phyloP scores from a whole-genome alignment of 2,329 filamentous ascomycete species.

The Sporothrix luriei region DNA sequence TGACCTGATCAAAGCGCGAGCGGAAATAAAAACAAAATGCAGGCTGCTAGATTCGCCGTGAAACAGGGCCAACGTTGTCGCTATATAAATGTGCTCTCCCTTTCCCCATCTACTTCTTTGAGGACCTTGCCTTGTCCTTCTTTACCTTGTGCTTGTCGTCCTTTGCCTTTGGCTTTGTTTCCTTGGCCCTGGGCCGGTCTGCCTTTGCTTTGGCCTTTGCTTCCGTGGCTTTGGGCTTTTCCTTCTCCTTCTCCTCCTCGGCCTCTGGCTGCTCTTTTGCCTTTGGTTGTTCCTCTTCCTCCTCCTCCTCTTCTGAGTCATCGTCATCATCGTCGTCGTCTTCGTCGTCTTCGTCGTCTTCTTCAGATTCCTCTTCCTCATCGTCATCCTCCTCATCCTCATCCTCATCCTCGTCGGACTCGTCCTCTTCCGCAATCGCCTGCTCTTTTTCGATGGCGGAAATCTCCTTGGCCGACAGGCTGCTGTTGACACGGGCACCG shows the following conservation, averaged over 20 bases:
- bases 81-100: background rate
- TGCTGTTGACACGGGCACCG: conserved; percentile 43
- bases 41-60: background rate
- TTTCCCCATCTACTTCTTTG: background rate
- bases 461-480: conserved; percentile 45
- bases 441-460: conserved; percentile 47
- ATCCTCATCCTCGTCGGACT: conserved; percentile 43
- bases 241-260: conserved; percentile 39
- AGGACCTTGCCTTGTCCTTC: background rate
- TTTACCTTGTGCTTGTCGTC: conserved; percentile 8
- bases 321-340: conserved; percentile 38
- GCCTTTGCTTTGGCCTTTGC: conserved; percentile 39
- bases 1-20: background rate
- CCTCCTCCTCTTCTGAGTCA: conserved; percentile 39
- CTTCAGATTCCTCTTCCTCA: conserved; percentile 39
- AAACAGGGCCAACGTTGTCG: background rate
- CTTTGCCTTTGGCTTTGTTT: conserved; percentile 14
- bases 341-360: conserved; percentile 37
- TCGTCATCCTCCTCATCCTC: conserved; percentile 43
- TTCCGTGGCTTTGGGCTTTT: conserved; percentile 41
- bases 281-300: conserved; percentile 38
- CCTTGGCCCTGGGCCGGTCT: conserved; percentile 34
- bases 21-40: background rate
- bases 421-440: conserved; percentile 48
- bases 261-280: conserved; percentile 32